A percentile compares a stretch with the other conserved stretches of the same genome.
Evolutionary conservation across 2,329 filamentous ascomycete genomes (phyloP).

Genomic region (Capronia coronata): DNA sequence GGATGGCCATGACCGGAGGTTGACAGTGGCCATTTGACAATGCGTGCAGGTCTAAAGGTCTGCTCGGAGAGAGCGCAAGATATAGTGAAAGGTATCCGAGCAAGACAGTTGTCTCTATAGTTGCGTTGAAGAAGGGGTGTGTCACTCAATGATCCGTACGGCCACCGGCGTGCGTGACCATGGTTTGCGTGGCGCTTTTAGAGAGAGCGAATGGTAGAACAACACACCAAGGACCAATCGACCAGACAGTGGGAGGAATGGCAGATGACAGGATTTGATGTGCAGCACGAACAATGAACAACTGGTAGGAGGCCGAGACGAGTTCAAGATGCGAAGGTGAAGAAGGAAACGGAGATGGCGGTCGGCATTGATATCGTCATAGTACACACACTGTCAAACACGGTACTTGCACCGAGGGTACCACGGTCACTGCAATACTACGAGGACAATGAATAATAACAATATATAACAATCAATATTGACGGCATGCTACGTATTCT

Average conservation of each 20-base stretch:
- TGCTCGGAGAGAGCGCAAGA: neutral
- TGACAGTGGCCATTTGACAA: conserved; percentile 50
- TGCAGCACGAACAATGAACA: neutral
- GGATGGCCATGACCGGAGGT: conserved; percentile 55
- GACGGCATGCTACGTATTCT: no score
- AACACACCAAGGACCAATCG: neutral
- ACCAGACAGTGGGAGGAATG: conserved; percentile 1
- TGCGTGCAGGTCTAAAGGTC: neutral
- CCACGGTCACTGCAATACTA: no score
- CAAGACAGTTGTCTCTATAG: conserved; percentile 2
- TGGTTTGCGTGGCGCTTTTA: neutral
- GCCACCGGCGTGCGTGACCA: conserved; percentile 1
- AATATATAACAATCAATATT: no score
- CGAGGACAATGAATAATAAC: no score
- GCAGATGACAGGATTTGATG: conserved; percentile 4
- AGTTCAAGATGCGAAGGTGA: no score
- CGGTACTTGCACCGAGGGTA: no score
- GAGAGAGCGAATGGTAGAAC: neutral
- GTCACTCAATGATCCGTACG: conserved; percentile 4
- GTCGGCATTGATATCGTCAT: no score
- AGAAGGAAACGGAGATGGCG: neutral
- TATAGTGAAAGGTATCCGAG: neutral
- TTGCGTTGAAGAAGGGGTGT: neutral
- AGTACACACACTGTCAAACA: no score
- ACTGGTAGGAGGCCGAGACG: no score